Percentiles rank a stretch among this genome's conserved stretches.
phyloP scores from a whole-genome alignment of 306 rosid species.

The Quercus parvula region DNA sequence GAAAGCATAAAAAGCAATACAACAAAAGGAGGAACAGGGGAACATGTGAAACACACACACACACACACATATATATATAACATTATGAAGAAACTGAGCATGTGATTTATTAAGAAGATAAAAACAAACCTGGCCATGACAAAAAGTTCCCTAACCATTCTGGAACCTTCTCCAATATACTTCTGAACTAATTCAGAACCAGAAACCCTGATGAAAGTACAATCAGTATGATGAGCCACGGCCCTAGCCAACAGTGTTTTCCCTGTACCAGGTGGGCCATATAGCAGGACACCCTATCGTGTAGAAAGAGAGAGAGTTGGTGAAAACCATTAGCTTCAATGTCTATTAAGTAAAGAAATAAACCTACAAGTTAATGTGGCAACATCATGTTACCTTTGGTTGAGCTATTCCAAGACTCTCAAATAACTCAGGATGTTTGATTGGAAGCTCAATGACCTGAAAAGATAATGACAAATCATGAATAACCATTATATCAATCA shows the following conservation, averaged over 20 bases:
- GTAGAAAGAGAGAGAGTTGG: conserved; percentile 4
- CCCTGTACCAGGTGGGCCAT: conserved; percentile 99
- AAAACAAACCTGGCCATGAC: conserved; percentile 96
- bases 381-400: conserved; percentile 66
- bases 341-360: not conserved
- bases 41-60: not conserved
- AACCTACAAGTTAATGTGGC: not conserved
- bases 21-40: not conserved
- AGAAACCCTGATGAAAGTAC: conserved; percentile 98
- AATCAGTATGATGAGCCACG: conserved; percentile 97
- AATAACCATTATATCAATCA: conserved; percentile 9
- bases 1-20: not conserved
- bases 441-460: conserved; percentile 97
- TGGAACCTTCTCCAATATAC: conserved; percentile 98
- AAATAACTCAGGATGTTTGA: conserved; percentile 95
- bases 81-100: not conserved
- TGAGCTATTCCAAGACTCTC: conserved; percentile 99
- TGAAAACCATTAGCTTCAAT: not conserved
- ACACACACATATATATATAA: not conserved
- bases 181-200: conserved; percentile 98
- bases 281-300: conserved; percentile 80
- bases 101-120: not conserved
- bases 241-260: conserved; percentile 98
- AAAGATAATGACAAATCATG: conserved; percentile 12
- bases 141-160: conserved; percentile 98